Evolutionary conservation across 1,284 basidiomycete species (phyloP).

Genomic region (Rhodotorula sp.): DNA sequence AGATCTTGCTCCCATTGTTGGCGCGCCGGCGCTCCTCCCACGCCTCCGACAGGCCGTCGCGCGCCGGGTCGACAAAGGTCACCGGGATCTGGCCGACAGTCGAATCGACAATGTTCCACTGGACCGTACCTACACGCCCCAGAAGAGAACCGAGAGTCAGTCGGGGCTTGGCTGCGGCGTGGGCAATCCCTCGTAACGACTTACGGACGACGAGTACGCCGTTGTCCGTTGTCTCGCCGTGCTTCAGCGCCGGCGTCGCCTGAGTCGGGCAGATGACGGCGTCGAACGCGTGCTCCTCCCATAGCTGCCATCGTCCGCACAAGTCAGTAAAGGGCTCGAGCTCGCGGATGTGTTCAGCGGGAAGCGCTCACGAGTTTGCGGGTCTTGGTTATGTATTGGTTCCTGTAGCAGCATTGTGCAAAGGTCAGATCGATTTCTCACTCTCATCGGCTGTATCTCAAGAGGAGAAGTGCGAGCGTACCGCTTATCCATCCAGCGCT

Average conservation of each 20-base stretch:
- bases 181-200: neutral
- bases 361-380: constrained; percentile 9
- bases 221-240: constrained; percentile 43
- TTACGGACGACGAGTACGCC: constrained; percentile 43
- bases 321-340: too few relatives aligned
- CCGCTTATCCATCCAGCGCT: constrained; percentile 51
- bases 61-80: constrained; percentile 66
- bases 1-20: constrained; percentile 54
- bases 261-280: constrained; percentile 44
- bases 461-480: neutral
- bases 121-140: constrained; percentile 44
- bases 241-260: constrained; percentile 43
- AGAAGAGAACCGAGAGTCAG: too few relatives aligned
- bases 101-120: constrained; percentile 71
- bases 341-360: too few relatives aligned
- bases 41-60: constrained; percentile 57
- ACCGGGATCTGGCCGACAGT: constrained; percentile 77
- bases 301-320: constrained; percentile 26
- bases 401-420: neutral
- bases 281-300: constrained; percentile 40
- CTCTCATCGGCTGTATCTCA: neutral
- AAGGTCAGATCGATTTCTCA: too few relatives aligned
- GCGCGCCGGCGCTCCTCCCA: constrained; percentile 42
- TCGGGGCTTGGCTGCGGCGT: too few relatives aligned
- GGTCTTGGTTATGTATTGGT: constrained; percentile 18